Evolutionary conservation across 805 yeast species (phyloP).

Genomic region (Blastobotrys chiropterorum): DNA sequence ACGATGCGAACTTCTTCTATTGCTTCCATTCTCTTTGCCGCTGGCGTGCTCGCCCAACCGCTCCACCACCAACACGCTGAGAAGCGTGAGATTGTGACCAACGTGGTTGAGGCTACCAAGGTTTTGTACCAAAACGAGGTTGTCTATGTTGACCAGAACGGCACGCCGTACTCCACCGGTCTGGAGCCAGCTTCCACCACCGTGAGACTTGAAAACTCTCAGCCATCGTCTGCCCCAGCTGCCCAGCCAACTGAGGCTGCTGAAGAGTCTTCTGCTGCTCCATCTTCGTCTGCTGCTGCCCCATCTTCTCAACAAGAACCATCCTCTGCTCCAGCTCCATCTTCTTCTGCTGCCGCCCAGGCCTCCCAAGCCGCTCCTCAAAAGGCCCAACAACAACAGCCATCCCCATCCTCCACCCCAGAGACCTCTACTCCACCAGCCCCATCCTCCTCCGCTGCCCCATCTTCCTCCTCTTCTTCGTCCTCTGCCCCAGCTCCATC

Average conservation of each 20-base stretch:
- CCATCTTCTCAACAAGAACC: no score
- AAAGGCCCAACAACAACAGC: conserved; percentile 1
- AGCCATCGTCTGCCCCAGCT: conserved; percentile 8
- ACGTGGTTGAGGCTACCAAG: conserved; percentile 18
- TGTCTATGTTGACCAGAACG: conserved; percentile 23
- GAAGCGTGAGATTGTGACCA: conserved; percentile 18
- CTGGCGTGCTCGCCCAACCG: conserved; percentile 11
- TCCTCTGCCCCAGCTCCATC: conserved; percentile 13
- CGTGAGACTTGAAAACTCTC: conserved; percentile 9
- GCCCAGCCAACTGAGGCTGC: conserved; percentile 8
- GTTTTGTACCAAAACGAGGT: conserved; percentile 21
- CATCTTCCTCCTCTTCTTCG: conserved; percentile 8
- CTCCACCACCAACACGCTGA: conserved; percentile 9
- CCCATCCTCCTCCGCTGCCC: conserved; percentile 9
- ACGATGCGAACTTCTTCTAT: conserved; percentile 14
- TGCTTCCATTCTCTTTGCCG: conserved; percentile 8
- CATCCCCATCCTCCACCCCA: conserved; percentile 10
- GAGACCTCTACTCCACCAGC: conserved; percentile 9
- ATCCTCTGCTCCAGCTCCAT: conserved; percentile 8
- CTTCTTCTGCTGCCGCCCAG: conserved; percentile 7
- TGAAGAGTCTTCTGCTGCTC: conserved; percentile 7
- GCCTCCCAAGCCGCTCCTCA: conserved; percentile 9
- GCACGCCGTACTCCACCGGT: conserved; percentile 19
- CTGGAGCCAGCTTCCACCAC: conserved; percentile 18
- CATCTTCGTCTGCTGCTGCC: conserved; percentile 13